Conservation (phyloP, 2,329 filamentous ascomycete species). For the Moelleriella libera region DNA sequence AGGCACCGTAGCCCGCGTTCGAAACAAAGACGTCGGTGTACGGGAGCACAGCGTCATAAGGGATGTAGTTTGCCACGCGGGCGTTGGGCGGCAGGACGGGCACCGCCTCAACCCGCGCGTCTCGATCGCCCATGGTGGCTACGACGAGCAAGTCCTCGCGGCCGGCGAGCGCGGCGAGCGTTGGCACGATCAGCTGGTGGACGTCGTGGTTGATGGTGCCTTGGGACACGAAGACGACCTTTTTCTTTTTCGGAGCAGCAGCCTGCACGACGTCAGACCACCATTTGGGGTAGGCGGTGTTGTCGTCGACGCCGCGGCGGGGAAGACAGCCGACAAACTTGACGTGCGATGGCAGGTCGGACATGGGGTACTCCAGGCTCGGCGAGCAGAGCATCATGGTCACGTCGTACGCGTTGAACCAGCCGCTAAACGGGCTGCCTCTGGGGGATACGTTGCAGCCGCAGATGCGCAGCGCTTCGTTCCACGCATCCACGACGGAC, state of each 20-base stretch:
- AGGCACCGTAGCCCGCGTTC: constrained; percentile 33
- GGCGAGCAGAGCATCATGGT: constrained; percentile 4
- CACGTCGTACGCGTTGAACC: constrained; percentile 3
- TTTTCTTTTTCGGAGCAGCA: constrained; percentile 7
- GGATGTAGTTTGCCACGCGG: constrained; percentile 29
- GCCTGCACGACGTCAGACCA: background rate
- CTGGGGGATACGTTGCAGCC: background rate
- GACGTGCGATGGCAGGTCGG: constrained; percentile 1
- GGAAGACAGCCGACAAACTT: constrained; percentile 4
- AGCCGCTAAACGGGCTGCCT: constrained; percentile 1
- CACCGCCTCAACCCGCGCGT: constrained; percentile 8
- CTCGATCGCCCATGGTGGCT: constrained; percentile 14
- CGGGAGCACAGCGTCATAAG: constrained; percentile 30
- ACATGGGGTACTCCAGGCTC: constrained; percentile 3
- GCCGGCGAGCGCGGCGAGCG: constrained; percentile 2
- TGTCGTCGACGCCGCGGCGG: background rate
- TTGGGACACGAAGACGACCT: constrained; percentile 5
- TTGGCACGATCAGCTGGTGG: background rate
- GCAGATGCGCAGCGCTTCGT: background rate
- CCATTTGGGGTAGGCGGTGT: background rate
- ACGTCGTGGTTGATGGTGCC: background rate
- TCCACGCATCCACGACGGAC: constrained; percentile 4
- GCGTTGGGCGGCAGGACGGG: constrained; percentile 23
- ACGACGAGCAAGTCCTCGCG: constrained; percentile 22
- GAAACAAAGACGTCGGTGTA: constrained; percentile 29